These are phyloP conservation scores for Boletus fagicola DNA, from an alignment of 768 basidiomycete species.

Conservation along the genomic window DNA sequence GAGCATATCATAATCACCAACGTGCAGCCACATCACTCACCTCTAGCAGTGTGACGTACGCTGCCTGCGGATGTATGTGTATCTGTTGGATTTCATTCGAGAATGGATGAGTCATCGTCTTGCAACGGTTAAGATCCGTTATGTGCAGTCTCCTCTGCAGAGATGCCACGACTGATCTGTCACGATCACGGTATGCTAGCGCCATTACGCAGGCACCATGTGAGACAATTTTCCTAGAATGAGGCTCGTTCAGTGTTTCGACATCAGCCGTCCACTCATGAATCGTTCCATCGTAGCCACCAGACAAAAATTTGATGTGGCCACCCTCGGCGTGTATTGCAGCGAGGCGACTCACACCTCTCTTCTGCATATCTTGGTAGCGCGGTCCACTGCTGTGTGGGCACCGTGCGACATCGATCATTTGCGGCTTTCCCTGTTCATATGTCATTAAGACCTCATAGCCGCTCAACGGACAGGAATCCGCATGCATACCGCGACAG, in stretches of 20 bases:
- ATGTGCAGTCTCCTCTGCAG: conserved; percentile 35
- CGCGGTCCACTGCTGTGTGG: conserved; percentile 33
- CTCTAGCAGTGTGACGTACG: conserved; percentile 47
- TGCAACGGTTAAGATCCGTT: conserved; percentile 39
- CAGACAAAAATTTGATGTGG: conserved; percentile 44
- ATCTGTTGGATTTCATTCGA: conserved; percentile 44
- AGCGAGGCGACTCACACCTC: conserved; percentile 45
- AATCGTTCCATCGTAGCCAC: conserved; percentile 46
- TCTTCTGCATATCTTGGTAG: conserved; percentile 23
- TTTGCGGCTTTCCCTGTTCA: conserved; percentile 31
- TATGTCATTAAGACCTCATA: conserved; percentile 23
- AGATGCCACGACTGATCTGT: conserved; percentile 37
- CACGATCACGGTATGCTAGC: conserved; percentile 38
- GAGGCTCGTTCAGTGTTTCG: conserved; percentile 21
- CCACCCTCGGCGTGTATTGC: conserved; percentile 32
- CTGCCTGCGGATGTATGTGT: conserved; percentile 44
- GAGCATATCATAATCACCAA: conserved; percentile 9
- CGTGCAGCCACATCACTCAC: conserved; percentile 33
- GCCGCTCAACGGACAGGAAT: conserved; percentile 27
- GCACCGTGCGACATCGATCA: conserved; percentile 31
- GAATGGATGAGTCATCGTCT: conserved; percentile 30
- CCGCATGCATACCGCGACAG: conserved; percentile 33
- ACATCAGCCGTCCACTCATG: conserved; percentile 38
- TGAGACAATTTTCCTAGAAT: conserved; percentile 30
- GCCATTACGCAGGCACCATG: conserved; percentile 35